Base-by-base conservation (phyloP, 441 rosid genomes). In the Croton laevigatus region DNA sequence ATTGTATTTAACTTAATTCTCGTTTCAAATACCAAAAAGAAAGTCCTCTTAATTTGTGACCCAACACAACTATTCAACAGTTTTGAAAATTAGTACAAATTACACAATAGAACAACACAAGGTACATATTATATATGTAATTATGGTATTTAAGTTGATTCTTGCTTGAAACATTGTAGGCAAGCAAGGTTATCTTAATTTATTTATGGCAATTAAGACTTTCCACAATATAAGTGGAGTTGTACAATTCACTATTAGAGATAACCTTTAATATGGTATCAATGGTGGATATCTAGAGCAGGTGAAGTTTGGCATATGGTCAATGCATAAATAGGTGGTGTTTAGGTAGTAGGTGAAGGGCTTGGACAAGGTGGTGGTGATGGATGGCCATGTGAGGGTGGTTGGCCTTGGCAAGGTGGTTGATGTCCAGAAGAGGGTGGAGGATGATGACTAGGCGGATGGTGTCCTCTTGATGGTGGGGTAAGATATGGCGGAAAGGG, bases 401-500 rank as follows among this genome's bases (percentile, higher is more conserved):
- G 74, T n/a, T n/a, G n/a, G 7, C 11, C n/a, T 40, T 3, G 40
- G 55, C 7, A 38, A 40, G 44, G 44, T 40, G 44, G 44, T 40
- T 7, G 44, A 4, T 40, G 42, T 3, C 7, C 42, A 14, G 17
- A 8, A n/a, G 8, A 5, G 20, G 55, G 55, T 46, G 51, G 51
- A 9, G 11, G 11, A 46, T 46, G 51, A 10, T 12, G 4, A 16
- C 32, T 27, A 22, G 20, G 3, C 19, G 38, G 68, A 55, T 12
- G 83, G 79, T 48, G 34, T 1, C 51, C 49, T 5, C 49, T 23
- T 14, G 74, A 10, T 0, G 75, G 70, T 22, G 75, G 78, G 32
- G 32, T 27, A 0, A 76, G 32, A 3, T 12, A 42, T 27, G 32
- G 32, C 2, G 44, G 38, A 1, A 59, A n/a, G 6, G 75, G 74